phyloP scores from a whole-genome alignment of 257 asterid species.

The Nicotiana noctiflora region DNA sequence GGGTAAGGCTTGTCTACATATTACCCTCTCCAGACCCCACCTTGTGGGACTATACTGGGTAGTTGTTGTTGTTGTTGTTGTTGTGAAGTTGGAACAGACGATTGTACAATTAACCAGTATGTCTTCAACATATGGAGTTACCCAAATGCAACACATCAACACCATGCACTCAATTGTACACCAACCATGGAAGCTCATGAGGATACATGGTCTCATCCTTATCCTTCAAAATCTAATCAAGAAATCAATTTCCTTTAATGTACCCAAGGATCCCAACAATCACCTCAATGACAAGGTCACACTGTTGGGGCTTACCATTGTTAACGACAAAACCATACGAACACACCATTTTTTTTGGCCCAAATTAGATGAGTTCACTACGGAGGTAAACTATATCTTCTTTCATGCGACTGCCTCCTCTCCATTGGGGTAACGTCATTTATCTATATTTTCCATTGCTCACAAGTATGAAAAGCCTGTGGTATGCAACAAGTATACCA shows the following conservation, averaged over 20 bases:
- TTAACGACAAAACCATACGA: neutral
- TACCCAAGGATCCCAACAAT: neutral
- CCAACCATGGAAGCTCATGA: neutral
- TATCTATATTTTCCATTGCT: neutral
- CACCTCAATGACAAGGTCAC: neutral
- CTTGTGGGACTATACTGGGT: too few species aligned
- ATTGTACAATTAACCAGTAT: neutral
- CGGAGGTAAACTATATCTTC: neutral
- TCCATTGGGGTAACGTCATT: neutral
- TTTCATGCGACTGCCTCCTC: neutral
- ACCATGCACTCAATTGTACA: neutral
- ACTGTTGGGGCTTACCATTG: neutral
- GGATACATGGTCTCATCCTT: neutral
- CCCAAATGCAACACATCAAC: neutral
- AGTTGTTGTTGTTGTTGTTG: too few species aligned
- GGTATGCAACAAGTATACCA: neutral
- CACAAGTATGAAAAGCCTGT: neutral
- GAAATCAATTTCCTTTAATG: neutral
- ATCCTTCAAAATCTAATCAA: neutral
- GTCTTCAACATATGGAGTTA: neutral
- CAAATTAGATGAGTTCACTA: neutral
- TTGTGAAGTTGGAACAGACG: neutral
- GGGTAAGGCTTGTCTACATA: too few species aligned
- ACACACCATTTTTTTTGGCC: neutral
- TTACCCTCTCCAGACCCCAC: too few species aligned